Evolutionary conservation across 441 rosid species (phyloP).

Genomic region (Adansonia gregorii): DNA sequence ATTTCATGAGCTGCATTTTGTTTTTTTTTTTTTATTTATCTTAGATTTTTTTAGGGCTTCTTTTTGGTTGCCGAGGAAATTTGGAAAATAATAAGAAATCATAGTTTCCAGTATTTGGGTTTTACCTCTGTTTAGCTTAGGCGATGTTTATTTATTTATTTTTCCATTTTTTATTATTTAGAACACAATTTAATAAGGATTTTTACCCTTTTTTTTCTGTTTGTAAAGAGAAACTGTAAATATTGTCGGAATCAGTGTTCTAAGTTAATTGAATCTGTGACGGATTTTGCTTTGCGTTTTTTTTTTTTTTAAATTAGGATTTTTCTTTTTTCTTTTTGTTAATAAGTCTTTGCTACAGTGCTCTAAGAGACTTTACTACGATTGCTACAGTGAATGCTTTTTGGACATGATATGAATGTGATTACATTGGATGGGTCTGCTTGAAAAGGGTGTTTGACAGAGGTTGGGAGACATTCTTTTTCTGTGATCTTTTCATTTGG

Average conservation of each 20-base stretch:
- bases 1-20: background rate
- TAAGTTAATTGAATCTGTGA: conserved; percentile 5
- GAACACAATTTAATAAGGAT: background rate
- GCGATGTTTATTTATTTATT: background rate
- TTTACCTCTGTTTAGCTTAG: background rate
- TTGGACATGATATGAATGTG: background rate
- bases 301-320: background rate
- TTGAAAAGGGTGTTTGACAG: background rate
- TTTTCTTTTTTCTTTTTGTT: background rate
- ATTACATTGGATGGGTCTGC: background rate
- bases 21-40: conserved; percentile 16
- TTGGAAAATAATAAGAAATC: conserved; percentile 8
- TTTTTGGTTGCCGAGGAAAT: conserved; percentile 34
- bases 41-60: conserved; percentile 5
- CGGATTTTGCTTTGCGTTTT: background rate
- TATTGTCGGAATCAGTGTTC: conserved; percentile 8
- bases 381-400: background rate
- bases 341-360: background rate
- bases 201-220: background rate
- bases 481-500: background rate
- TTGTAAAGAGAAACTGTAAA: background rate
- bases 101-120: background rate
- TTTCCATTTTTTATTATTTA: background rate
- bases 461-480: background rate
- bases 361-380: background rate